These are phyloP conservation scores for Pythium oligandrum DNA, from an alignment of 352 stramenopile genomes.

Conservation along the genomic window DNA sequence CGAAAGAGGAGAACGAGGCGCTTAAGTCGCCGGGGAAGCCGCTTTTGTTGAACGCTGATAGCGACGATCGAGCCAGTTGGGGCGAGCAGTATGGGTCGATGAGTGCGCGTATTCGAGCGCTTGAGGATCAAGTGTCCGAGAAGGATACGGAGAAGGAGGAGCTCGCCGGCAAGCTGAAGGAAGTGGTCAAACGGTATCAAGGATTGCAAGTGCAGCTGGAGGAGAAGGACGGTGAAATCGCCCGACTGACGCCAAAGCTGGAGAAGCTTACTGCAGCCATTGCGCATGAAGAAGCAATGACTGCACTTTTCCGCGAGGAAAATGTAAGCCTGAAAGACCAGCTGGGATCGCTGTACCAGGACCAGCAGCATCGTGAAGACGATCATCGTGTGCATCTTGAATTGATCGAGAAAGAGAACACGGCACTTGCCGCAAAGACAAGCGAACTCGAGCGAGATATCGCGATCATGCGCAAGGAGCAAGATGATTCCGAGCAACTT, in stretches of 20 bases:
- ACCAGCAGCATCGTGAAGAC: slow-evolving; percentile 49
- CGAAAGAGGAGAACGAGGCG: slow-evolving; percentile 48
- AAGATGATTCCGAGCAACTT: slow-evolving; percentile 50
- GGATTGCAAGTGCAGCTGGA: slow-evolving; percentile 46
- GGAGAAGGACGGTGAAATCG: slow-evolving; percentile 43
- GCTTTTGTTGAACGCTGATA: background rate
- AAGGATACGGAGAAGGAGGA: slow-evolving; percentile 49
- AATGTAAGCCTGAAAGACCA: slow-evolving; percentile 47
- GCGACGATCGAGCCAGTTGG: slow-evolving; percentile 4
- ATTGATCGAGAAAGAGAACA: slow-evolving; percentile 19
- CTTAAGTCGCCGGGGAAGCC: slow-evolving; percentile 33
- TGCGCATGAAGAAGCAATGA: slow-evolving; percentile 39
- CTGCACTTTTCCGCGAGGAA: slow-evolving; percentile 51
- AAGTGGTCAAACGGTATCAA: slow-evolving; percentile 47
- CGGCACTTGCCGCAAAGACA: slow-evolving; percentile 27
- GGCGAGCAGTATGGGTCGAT: background rate
- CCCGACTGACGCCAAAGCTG: slow-evolving; percentile 32
- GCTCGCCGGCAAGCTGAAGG: slow-evolving; percentile 39
- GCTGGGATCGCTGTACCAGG: slow-evolving; percentile 29
- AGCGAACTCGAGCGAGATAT: slow-evolving; percentile 43
- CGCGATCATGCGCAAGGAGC: slow-evolving; percentile 34
- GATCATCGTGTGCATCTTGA: slow-evolving; percentile 25
- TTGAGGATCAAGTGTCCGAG: slow-evolving; percentile 31
- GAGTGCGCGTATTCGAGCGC: slow-evolving; percentile 15
- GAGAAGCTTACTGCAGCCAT: slow-evolving; percentile 21